Evolutionary conservation across 2,329 filamentous ascomycete genomes (phyloP).

Genomic region (Cytospora schulzeri): DNA sequence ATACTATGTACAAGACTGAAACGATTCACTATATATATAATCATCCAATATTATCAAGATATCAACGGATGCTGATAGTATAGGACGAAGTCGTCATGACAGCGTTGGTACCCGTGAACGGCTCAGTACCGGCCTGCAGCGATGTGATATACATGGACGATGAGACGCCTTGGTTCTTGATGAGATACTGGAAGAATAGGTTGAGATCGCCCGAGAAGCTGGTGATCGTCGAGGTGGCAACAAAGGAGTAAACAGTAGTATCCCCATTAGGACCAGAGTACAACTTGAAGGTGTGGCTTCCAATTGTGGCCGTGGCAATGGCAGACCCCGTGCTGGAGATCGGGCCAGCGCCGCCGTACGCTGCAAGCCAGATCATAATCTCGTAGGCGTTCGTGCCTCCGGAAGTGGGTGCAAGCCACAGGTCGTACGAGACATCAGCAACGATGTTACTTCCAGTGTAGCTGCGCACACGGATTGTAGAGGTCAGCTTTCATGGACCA

Average conservation of each 20-base stretch:
- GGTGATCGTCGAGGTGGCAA: conserved; percentile 43
- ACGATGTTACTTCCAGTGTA: conserved; percentile 42
- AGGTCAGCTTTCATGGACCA: background rate
- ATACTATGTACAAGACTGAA: too few relatives aligned
- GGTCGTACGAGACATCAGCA: conserved; percentile 61
- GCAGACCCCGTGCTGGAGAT: conserved; percentile 55
- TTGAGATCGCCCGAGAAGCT: conserved; percentile 60
- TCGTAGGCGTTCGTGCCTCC: conserved; percentile 54
- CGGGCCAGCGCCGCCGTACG: conserved; percentile 59
- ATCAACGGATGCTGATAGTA: conserved; percentile 15
- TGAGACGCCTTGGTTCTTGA: conserved; percentile 47
- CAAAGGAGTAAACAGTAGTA: conserved; percentile 62
- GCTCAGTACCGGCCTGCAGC: conserved; percentile 58
- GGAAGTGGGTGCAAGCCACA: conserved; percentile 57
- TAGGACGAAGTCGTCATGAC: conserved; percentile 29
- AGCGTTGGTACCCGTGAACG: conserved; percentile 51
- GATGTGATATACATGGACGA: conserved; percentile 54
- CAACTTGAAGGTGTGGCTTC: conserved; percentile 56
- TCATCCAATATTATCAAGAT: fast-evolving
- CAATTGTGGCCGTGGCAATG: conserved; percentile 56
- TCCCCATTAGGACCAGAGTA: conserved; percentile 60
- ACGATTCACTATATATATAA: background rate
- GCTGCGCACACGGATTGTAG: conserved; percentile 29
- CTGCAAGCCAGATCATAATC: conserved; percentile 66
- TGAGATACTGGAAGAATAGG: conserved; percentile 59